Conservation (phyloP, 305 asterid species). For the Rubia tinctorum region DNA sequence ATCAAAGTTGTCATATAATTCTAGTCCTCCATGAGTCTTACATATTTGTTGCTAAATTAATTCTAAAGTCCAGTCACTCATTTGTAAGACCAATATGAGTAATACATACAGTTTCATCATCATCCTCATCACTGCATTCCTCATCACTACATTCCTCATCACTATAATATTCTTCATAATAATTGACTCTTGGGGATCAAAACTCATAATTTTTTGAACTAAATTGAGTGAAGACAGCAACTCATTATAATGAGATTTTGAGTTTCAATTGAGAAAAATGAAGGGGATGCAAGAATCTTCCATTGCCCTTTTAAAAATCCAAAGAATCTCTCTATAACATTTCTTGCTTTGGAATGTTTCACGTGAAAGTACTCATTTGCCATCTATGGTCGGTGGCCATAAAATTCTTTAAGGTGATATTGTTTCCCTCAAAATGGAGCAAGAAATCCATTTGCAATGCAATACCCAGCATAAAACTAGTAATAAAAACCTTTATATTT, state of each 20-base stretch:
- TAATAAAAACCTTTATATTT: neutral
- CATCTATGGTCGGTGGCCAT: neutral
- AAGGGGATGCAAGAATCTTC: slow-evolving; percentile 1
- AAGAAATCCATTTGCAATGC: neutral
- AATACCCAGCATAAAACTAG: neutral
- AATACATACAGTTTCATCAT: neutral
- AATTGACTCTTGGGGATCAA: neutral
- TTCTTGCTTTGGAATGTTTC: neutral
- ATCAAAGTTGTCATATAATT: neutral
- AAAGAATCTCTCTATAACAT: neutral
- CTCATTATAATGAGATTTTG: neutral
- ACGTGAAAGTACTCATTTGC: neutral
- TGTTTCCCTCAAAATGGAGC: neutral
- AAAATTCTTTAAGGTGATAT: slow-evolving; percentile 4
- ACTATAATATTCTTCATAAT: neutral
- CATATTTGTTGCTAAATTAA: neutral
- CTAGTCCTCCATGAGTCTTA: neutral
- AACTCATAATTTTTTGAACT: neutral
- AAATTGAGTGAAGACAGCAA: neutral
- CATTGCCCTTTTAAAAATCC: slow-evolving; percentile 4
- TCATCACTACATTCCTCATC: too few species aligned
- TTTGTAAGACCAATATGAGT: neutral
- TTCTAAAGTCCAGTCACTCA: neutral
- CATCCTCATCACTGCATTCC: neutral
- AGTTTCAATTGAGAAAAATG: neutral